Evolutionary conservation across 768 basidiomycete species (phyloP).

Genomic region (Leccinum disarticulatum): DNA sequence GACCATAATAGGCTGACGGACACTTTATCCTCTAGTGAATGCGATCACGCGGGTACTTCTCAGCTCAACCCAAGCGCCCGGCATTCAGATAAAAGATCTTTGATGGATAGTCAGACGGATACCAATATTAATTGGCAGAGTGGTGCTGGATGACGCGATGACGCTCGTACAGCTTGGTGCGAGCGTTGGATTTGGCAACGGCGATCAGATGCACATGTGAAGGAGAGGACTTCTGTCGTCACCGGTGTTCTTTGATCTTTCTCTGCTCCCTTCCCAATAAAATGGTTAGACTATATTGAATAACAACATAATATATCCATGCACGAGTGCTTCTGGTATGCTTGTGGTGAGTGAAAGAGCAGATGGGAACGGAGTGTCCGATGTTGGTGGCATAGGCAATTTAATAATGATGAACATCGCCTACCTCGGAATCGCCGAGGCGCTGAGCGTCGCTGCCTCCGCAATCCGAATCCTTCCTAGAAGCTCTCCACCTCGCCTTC

Average conservation of each 20-base stretch:
- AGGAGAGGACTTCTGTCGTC: background rate
- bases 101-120: constrained; percentile 31
- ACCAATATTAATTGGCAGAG: background rate
- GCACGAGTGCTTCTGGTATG: background rate
- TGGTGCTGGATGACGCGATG: constrained; percentile 8
- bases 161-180: constrained; percentile 25
- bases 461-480: constrained; percentile 13
- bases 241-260: constrained; percentile 5
- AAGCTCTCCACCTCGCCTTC: constrained; percentile 33
- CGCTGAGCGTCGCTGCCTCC: constrained; percentile 6
- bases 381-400: background rate
- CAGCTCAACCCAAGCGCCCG: constrained; percentile 86
- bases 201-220: constrained; percentile 22
- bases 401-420: constrained; percentile 8
- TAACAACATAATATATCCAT: constrained; percentile 5
- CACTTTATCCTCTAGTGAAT: constrained; percentile 47
- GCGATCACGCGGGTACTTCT: constrained; percentile 79
- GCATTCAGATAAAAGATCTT: constrained; percentile 81
- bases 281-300: constrained; percentile 1
- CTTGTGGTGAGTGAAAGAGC: background rate
- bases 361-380: background rate
- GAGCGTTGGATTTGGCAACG: constrained; percentile 19
- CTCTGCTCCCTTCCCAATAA: background rate
- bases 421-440: constrained; percentile 12
- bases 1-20: constrained; percentile 14